Base-by-base conservation (phyloP, 768 basidiomycete species). In the Pisolithus marmoratus region DNA sequence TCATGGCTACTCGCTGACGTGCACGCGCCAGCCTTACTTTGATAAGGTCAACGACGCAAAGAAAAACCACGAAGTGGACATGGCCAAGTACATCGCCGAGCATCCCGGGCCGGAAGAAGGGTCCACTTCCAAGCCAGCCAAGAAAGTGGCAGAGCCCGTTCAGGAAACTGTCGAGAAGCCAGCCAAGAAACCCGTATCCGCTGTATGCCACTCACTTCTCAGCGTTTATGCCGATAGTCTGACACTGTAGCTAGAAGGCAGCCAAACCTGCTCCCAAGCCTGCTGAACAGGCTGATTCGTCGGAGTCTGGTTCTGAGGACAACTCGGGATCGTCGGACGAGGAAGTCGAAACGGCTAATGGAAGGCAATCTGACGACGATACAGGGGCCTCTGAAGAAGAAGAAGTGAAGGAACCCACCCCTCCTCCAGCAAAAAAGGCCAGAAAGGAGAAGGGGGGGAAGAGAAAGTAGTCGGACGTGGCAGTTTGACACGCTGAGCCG, bases 41-140 rank as follows among this genome's bases (percentile, higher is more conserved):
- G 60, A 66, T 48, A 51, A 75, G 37, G 82, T 83, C 60, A 71
- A 70, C 12, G 73, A 63, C 36, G 82, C 81, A n/a, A 89, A 88
- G 63, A 74, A 76, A 53, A 71, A 74, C 36, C 92, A 87, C 61
- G 75, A 81, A 8, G 72, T 72, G 31, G 78, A 84, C 43, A 83
- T 89, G 64, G 76, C 74, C 38, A 79, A 77, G 8, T 89, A 88
- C 62, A 84, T 85, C 48, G 79, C 76, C 29, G 72, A 73, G 50
- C 72, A 78, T 7, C 73, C 72, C 12, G 75, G 76, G 53, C 70
- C 76, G 34, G 74, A 75, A 48, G 77, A 72, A 26, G 74, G 74
- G 38, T 72, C 77, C 24, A 63, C 65, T 11, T 75, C 74, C 20
- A 76, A 72, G 41, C 49, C 44, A 34, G 14, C 43, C 19, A 62